Evolutionary conservation across 768 basidiomycete genomes (phyloP).

Genomic region (Naganishia onofrii): DNA sequence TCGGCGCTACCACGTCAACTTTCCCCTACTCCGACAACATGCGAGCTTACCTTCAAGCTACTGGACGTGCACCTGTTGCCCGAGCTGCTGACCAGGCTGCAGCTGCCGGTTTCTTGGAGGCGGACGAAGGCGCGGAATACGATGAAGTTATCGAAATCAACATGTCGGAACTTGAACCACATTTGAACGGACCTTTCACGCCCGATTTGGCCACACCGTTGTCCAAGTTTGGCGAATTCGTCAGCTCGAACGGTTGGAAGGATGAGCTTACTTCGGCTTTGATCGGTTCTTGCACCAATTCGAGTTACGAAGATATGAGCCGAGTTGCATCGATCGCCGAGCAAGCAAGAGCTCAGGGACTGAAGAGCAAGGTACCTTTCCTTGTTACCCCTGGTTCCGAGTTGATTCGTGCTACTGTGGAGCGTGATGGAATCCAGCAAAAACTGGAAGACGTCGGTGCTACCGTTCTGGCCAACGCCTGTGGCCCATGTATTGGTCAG

Average conservation of each 20-base stretch:
- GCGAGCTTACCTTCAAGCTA: constrained; percentile 84
- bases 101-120: constrained; percentile 67
- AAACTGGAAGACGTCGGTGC: constrained; percentile 86
- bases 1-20: constrained; percentile 98
- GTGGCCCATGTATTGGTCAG: constrained; percentile 98
- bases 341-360: constrained; percentile 80
- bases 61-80: constrained; percentile 81
- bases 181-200: constrained; percentile 94
- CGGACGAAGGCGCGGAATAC: constrained; percentile 86
- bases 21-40: constrained; percentile 93
- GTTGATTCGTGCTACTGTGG: constrained; percentile 95
- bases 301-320: constrained; percentile 85
- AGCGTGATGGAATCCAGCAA: constrained; percentile 82
- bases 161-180: constrained; percentile 81
- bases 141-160: constrained; percentile 93
- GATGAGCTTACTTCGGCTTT: constrained; percentile 81
- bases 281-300: constrained; percentile 99
- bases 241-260: constrained; percentile 85
- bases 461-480: constrained; percentile 91
- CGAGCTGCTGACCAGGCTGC: constrained; percentile 81
- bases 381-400: constrained; percentile 61
- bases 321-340: constrained; percentile 84
- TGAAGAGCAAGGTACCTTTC: constrained; percentile 64
- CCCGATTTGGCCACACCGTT: constrained; percentile 93
- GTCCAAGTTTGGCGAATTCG: constrained; percentile 76